Base-by-base conservation (phyloP, 345 rosid genomes). In the Draba incana region DNA sequence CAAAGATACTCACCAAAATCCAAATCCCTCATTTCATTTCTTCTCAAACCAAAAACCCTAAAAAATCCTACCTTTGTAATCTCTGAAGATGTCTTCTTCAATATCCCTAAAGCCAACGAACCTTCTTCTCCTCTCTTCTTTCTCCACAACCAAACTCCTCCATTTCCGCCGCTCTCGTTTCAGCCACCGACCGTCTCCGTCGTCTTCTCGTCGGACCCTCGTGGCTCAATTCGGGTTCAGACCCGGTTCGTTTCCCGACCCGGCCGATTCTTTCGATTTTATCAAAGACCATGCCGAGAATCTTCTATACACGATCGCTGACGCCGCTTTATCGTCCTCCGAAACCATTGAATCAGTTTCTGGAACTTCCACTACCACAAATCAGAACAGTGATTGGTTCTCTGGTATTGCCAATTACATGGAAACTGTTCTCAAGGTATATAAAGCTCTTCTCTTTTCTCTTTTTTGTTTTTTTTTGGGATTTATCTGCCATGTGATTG, bases 351-450 rank as follows among this genome's bases (percentile, higher is more conserved):
- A 70, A 2, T 53, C 75, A 33, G 70, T 75, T 23, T 12, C 66
- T 31, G 41, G 51, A n/a, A 23, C 81, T 56, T 67, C 62, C 4
- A 57, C 80, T 4, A 57, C 80, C 4, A 62, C 86, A 15, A 81
- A 76, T 16, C 94, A 88, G 85, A 85, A 62, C 66, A 78, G 50
- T 59, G 97, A 93, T 78, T 90, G 99, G 99, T 78, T 93, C 14
- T 86, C 97, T 63, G 97, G 99, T 39, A 85, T 90, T 5, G 71
- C 97, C n/a, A 69, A 75, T 77, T 83, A 74, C 65, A 84, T 93
- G 95, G 99, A 93, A 74, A 75, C 80, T 68, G 80, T 89, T 53
- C 82, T 93, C 57, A 93, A 93, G 99, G 98, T 90, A 41, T 3
- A 0, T 0, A 38, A 1, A 7, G 28, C 2, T 24, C 49, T 48